Conservation (phyloP, 768 basidiomycete species). For the Mycena capillaripes region DNA sequence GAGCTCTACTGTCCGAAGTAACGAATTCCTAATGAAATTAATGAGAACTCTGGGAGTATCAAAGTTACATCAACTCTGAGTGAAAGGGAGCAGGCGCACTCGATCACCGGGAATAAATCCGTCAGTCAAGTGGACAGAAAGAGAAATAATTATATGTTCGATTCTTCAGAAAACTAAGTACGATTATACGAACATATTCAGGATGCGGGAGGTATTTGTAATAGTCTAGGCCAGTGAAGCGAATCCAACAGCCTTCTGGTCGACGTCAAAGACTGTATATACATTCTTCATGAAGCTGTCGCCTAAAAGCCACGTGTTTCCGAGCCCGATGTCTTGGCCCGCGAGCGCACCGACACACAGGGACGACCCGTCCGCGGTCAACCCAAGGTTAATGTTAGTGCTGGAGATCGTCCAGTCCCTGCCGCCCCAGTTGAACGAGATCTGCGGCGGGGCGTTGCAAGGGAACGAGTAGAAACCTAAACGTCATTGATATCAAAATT, state of each 20-base stretch:
- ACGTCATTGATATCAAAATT: conserved; percentile 33
- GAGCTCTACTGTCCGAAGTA: too few species aligned
- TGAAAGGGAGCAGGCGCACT: too few species aligned
- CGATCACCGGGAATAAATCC: too few species aligned
- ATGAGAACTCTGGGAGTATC: too few species aligned
- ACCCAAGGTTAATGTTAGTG: conserved; percentile 54
- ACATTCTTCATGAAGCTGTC: conserved; percentile 53
- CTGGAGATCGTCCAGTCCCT: conserved; percentile 58
- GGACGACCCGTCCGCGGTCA: conserved; percentile 56
- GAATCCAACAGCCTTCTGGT: conserved; percentile 49
- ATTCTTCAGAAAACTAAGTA: too few species aligned
- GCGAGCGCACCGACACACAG: conserved; percentile 65
- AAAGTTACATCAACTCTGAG: too few species aligned
- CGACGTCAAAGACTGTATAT: conserved; percentile 56
- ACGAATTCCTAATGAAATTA: too few species aligned
- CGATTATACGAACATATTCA: too few species aligned
- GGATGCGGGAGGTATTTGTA: too few species aligned
- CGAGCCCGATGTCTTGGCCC: neutral
- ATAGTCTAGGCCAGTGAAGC: conserved; percentile 26
- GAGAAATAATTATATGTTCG: too few species aligned
- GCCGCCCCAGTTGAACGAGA: conserved; percentile 55
- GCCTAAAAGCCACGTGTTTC: neutral
- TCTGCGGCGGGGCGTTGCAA: conserved; percentile 42
- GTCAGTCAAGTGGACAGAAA: too few species aligned
- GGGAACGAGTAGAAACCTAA: conserved; percentile 32